Base-by-base conservation (phyloP, 1,284 basidiomycete genomes). In the Trichosporon inkin region DNA sequence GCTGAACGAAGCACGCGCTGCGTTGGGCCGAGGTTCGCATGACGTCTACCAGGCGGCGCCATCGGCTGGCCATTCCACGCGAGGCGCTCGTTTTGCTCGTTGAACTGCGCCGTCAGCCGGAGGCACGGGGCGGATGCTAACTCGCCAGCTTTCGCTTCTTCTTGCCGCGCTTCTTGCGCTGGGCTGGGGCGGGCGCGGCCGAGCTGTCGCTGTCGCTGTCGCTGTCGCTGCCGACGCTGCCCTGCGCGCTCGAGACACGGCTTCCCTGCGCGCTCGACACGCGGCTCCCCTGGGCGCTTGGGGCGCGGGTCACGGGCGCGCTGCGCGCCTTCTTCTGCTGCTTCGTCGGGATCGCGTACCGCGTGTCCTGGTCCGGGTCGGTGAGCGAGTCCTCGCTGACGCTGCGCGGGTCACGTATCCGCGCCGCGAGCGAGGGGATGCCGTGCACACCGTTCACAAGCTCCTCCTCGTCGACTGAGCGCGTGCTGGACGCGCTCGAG, bases 311-410 rank as follows among this genome's bases (percentile, higher is more conserved):
- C 5, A 32, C 44, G 14, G 44, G 44, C 4, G 44, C 44, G 16
- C 22, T 28, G 40, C 41, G 40, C 36, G 36, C 36, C 37, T 53
- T 53, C 39, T 55, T 55, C 8, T 53, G 52, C 13, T 34, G 32
- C 22, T 54, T 54, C 16, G 10, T n/a, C 24, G 22, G 20, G 47
- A 36, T 40, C 28, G 44, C 55, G 16, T 55, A 55, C 17, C 58
- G 44, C 35, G 53, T 49, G n/a, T 55, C 53, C 35, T 35, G 39
- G 14, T 8, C 36, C 17, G 37, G 28, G 16, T 40, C 17, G 34
- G 17, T 14, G 11, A 41, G 37, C 20, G 11, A 13, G 52, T 58
- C 57, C 57, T 58, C 57, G 40, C 34, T 37, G 19, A 44, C 53
- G 38, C 44, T 51, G 19, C 56, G 49, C 6, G 40, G 24, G 20